These are phyloP conservation scores for Collariella sp. DNA, from an alignment of 495 filamentous ascomycete species.

Conservation along the genomic window DNA sequence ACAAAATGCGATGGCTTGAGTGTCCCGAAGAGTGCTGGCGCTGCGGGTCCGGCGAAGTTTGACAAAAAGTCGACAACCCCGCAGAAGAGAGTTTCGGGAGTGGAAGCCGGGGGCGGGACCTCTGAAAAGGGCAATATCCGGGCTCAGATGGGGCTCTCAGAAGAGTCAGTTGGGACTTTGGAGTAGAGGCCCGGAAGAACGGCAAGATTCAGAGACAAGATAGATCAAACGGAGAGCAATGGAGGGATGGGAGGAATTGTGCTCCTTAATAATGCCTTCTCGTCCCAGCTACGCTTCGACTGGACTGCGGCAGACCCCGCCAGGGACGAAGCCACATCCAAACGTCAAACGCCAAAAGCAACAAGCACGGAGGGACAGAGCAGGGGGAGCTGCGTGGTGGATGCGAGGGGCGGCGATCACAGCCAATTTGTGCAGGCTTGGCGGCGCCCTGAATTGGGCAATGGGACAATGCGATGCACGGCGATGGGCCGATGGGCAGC, in stretches of 20 bases:
- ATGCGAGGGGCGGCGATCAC: conserved; percentile 2
- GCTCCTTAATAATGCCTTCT: too few species aligned
- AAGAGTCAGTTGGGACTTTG: too few species aligned
- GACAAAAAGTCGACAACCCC: conserved; percentile 9
- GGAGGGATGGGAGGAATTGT: too few species aligned
- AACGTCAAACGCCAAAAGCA: not conserved
- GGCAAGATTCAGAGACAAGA: too few species aligned
- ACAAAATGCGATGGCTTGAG: not conserved
- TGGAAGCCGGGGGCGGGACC: not conserved
- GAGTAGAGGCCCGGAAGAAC: too few species aligned
- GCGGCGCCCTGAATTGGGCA: conserved; percentile 16
- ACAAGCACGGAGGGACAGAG: not conserved
- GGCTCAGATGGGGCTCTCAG: too few species aligned
- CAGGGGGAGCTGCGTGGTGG: too few species aligned
- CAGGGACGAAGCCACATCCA: not conserved
- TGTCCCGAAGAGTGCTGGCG: not conserved
- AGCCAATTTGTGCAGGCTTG: conserved; percentile 11
- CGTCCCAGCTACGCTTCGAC: too few species aligned
- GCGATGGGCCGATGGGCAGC: not conserved
- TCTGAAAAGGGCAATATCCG: not conserved
- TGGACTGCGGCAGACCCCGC: too few species aligned
- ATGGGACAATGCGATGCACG: conserved; percentile 9
- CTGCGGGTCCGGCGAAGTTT: conserved; percentile 8
- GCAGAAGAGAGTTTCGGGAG: not conserved
- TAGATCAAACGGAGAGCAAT: too few species aligned